Conservation (phyloP, 352 stramenopile genomes). For the Pythium myriotylum region DNA sequence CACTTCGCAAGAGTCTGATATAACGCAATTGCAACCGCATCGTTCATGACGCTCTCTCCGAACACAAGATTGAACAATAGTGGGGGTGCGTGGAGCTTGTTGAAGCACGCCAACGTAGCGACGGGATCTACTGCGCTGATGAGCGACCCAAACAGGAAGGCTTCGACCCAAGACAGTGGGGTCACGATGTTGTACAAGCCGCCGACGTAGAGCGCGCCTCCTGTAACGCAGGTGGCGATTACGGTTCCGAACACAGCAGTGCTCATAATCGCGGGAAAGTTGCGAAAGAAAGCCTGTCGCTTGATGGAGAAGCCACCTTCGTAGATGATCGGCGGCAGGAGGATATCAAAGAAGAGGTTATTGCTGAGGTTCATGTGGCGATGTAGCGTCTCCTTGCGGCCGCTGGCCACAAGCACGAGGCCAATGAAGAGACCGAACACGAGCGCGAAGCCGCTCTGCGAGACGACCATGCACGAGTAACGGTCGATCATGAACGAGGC, state of each 20-base stretch:
- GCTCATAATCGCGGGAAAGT: slow-evolving; percentile 87
- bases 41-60: slow-evolving; percentile 94
- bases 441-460: slow-evolving; percentile 84
- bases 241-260: slow-evolving; percentile 79
- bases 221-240: slow-evolving; percentile 78
- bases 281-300: slow-evolving; percentile 82
- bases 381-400: slow-evolving; percentile 65
- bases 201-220: slow-evolving; percentile 66
- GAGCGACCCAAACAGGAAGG: slow-evolving; percentile 91
- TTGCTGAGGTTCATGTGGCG: slow-evolving; percentile 87
- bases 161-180: slow-evolving; percentile 88
- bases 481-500: slow-evolving; percentile 86
- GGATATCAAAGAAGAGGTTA: slow-evolving; percentile 87
- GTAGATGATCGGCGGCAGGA: slow-evolving; percentile 88
- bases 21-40: slow-evolving; percentile 92
- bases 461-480: slow-evolving; percentile 85
- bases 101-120: slow-evolving; percentile 92
- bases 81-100: slow-evolving; percentile 85
- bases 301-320: slow-evolving; percentile 88
- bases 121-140: slow-evolving; percentile 95
- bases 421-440: slow-evolving; percentile 78
- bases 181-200: slow-evolving; percentile 66
- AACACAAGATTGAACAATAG: slow-evolving; percentile 96
- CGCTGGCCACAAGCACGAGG: slow-evolving; percentile 66
- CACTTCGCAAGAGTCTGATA: slow-evolving; percentile 93